Evolutionary conservation across 2,329 filamentous ascomycete genomes (phyloP).

Genomic region (Aspergillus phoenicis): DNA sequence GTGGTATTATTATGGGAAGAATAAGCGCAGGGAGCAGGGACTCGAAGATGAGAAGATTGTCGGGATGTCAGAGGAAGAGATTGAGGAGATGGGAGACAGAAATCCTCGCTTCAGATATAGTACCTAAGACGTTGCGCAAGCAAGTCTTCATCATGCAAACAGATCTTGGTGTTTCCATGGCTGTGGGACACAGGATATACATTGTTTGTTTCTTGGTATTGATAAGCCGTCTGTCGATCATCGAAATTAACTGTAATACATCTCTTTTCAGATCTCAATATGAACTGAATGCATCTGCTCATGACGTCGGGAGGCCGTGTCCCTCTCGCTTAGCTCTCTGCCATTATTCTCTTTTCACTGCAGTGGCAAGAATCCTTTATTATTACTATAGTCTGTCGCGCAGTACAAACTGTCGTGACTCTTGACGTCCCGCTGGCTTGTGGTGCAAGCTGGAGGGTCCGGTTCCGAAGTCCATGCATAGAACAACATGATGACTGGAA

Average conservation of each 20-base stretch:
- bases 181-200: background rate
- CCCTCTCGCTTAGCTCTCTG: conserved; percentile 1
- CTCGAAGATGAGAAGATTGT: conserved; percentile 43
- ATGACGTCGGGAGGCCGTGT: background rate
- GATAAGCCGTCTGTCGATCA: background rate
- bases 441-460: conserved; percentile 25
- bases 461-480: conserved; percentile 18
- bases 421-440: conserved; percentile 12
- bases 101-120: conserved; percentile 46
- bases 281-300: background rate
- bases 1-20: conserved; percentile 55
- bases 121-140: conserved; percentile 27
- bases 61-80: conserved; percentile 45
- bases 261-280: background rate
- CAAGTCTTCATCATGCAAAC: background rate
- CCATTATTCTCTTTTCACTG: conserved; percentile 13
- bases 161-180: background rate
- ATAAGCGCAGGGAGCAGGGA: conserved; percentile 45
- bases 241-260: background rate
- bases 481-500: conserved; percentile 45
- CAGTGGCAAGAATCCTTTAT: conserved; percentile 17
- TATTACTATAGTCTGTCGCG: background rate
- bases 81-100: conserved; percentile 47
- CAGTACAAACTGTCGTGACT: background rate
- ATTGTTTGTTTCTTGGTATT: background rate